phyloP scores from a whole-genome alignment of 2,329 filamentous ascomycete species.

The Pseudogymnoascus destructans region DNA sequence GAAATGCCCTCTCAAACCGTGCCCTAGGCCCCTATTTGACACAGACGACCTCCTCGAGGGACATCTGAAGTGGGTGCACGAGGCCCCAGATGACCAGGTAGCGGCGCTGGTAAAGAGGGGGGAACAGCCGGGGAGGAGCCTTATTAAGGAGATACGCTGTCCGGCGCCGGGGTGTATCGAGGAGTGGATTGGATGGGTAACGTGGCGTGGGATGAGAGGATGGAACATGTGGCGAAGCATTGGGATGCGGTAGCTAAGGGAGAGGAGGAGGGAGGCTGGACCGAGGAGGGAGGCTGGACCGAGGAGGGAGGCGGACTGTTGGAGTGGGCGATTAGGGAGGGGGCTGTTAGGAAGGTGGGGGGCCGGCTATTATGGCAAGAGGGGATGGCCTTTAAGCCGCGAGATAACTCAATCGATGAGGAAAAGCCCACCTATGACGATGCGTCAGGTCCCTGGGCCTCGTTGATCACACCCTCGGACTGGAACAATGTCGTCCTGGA shows the following conservation, averaged over 20 bases:
- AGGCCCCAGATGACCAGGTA: conserved; percentile 29
- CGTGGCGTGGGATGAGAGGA: conserved; percentile 56
- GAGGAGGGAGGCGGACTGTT: background rate
- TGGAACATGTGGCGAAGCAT: conserved; percentile 80
- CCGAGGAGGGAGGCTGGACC: background rate
- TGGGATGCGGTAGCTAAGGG: conserved; percentile 39
- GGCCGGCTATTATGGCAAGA: background rate
- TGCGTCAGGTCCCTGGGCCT: background rate
- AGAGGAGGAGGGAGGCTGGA: background rate
- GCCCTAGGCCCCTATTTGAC: conserved; percentile 47
- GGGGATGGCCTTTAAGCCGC: background rate
- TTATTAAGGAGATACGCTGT: background rate
- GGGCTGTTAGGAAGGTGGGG: background rate
- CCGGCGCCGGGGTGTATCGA: background rate
- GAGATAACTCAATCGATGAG: background rate
- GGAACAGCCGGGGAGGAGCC: background rate
- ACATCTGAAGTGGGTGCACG: conserved; percentile 78
- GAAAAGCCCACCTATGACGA: background rate
- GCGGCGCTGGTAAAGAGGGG: background rate
- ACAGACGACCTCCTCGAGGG: conserved; percentile 87
- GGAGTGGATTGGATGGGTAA: background rate
- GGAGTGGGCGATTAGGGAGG: background rate
- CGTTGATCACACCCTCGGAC: background rate
- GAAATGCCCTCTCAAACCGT: conserved; percentile 43
- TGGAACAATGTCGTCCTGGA: background rate